Evolutionary conservation across 225 moss, liverwort and hornwort species (phyloP), one percentile per base, ranked within the genome.

Genomic region (Pseudoscleropodium purum): DNA sequence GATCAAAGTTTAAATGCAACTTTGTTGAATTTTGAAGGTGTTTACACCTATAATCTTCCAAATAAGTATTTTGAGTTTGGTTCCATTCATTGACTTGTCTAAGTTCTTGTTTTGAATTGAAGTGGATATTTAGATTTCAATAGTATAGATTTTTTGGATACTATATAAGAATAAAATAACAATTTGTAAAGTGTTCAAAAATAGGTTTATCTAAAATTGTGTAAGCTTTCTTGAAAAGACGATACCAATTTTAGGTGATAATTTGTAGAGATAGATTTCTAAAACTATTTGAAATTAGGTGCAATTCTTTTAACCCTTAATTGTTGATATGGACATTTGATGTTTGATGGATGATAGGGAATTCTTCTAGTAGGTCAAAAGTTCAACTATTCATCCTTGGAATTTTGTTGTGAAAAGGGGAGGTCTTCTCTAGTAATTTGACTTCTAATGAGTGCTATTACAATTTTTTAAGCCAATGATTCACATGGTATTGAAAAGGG

Each of bases 141-240:
- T 25, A 10, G 10, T 0, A 25, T 54, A 47, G 11, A 2, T 30
- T 47, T 45, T 47, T 31, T 43, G 7, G 17, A 45, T n/a, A 74
- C 45, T 11, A 3, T 10, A 19, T 18, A 31, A 31, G 11, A 31
- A 31, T 7, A 31, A 29, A 75, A 11, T 18, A 75, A 47, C 2
- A 24, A 21, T 52, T 23, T 36, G 36, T 9, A 14, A 43, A 73
- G 0, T 47, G 4, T 1, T 18, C 6, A 11, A 4, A 8, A 47
- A 12, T 0, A 20, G 0, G 20, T 75, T 19, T 5, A 33, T 1
- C 13, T 8, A 2, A 13, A 75, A 20, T 51, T 1, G 2, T 6
- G 5, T 14, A 23, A 9, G 14, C 5, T 77, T 52, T 52, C 5
- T 21, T 36, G 23, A 51, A 49, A 31, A 21, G 7, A 76, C 33